Conservation (phyloP, 2,329 filamentous ascomycete genomes). For the Tolypocladium nubicola region DNA sequence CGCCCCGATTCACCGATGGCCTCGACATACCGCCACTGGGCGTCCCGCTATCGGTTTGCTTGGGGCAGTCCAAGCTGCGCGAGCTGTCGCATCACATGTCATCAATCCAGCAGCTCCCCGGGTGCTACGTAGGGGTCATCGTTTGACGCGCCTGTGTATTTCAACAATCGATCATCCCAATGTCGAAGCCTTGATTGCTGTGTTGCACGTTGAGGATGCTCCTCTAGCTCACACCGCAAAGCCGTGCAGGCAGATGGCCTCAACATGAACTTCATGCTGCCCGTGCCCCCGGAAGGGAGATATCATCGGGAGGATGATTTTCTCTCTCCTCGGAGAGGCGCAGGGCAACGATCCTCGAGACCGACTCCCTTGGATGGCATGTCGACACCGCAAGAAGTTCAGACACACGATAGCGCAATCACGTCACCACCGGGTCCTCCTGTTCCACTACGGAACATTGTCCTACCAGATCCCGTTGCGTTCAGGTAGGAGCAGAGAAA, state of each 20-base stretch:
- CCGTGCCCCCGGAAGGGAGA: constrained; percentile 4
- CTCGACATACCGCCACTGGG: neutral
- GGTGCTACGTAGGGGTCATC: neutral
- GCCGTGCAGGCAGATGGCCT: constrained; percentile 5
- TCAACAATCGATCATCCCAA: neutral
- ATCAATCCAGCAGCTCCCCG: neutral
- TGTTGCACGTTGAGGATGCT: constrained; percentile 2
- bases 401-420: constrained; percentile 5
- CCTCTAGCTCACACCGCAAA: neutral
- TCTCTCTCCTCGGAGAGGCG: neutral
- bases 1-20: neutral
- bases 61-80: neutral
- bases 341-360: neutral
- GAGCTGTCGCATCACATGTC: constrained; percentile 4
- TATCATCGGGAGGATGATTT: constrained; percentile 5
- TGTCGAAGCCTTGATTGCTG: neutral
- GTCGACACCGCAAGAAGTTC: neutral
- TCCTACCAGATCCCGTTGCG: constrained; percentile 49
- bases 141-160: neutral
- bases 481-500: constrained; percentile 32
- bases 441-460: constrained; percentile 32
- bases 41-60: neutral
- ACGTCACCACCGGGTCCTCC: constrained; percentile 9
- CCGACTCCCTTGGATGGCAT: constrained; percentile 1
- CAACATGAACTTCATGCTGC: constrained; percentile 3